Percentiles rank a stretch among this genome's conserved stretches.
Evolutionary conservation across 352 stramenopile species (phyloP).

Genomic region (Thraustochytrium sp.): DNA sequence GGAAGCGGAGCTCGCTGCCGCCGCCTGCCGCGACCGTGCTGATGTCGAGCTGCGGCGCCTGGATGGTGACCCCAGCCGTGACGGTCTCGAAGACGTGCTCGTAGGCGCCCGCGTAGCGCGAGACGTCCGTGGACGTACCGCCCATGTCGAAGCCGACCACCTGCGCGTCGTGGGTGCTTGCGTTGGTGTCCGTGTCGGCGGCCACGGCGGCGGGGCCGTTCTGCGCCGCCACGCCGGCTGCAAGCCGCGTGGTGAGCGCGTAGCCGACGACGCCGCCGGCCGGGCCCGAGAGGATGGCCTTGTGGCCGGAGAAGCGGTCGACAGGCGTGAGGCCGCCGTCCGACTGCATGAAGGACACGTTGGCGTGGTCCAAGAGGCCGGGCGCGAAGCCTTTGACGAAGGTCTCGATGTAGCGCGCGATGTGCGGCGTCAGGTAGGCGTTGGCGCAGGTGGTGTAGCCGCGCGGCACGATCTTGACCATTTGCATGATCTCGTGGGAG

Average conservation of each 20-base stretch:
- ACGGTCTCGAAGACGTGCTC: slow-evolving; percentile 97
- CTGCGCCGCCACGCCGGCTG: slow-evolving; percentile 40
- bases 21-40: slow-evolving; percentile 95
- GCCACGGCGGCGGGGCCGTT: not conserved
- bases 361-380: slow-evolving; percentile 71
- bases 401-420: slow-evolving; percentile 90
- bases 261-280: slow-evolving; percentile 93
- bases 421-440: slow-evolving; percentile 96
- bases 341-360: slow-evolving; percentile 97
- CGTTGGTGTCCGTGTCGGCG: slow-evolving; percentile 6
- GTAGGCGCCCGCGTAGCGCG: slow-evolving; percentile 88
- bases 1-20: slow-evolving; percentile 90
- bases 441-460: slow-evolving; percentile 93
- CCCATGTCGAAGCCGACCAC: slow-evolving; percentile 99
- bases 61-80: slow-evolving; percentile 94
- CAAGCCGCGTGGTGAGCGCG: slow-evolving; percentile 76
- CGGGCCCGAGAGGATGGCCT: slow-evolving; percentile 85
- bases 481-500: slow-evolving; percentile 84
- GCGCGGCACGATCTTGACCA: slow-evolving; percentile 94
- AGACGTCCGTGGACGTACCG: slow-evolving; percentile 95
- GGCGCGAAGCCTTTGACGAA: slow-evolving; percentile 93
- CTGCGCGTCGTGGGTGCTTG: slow-evolving; percentile 54
- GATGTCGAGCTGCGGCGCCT: slow-evolving; percentile 96
- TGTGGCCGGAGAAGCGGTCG: slow-evolving; percentile 82
- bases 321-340: slow-evolving; percentile 94